phyloP scores from a whole-genome alignment of 2,329 filamentous ascomycete species.

The Pseudophaeomoniella oleicola region DNA sequence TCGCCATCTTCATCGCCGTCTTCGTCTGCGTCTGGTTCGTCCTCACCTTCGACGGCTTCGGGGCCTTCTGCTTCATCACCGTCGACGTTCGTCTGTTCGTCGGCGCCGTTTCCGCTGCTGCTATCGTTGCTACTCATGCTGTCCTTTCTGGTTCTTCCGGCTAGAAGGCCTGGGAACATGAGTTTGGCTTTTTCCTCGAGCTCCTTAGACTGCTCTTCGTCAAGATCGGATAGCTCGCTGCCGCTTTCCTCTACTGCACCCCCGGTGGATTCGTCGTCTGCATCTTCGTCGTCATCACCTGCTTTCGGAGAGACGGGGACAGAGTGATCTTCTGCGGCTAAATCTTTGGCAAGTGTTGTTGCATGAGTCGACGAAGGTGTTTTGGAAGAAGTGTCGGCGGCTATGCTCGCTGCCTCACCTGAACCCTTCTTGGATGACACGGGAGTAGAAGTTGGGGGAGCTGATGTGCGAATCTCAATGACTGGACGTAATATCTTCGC shows the following conservation, averaged over 20 bases:
- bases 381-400: neutral
- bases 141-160: slow-evolving; percentile 3
- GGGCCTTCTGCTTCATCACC: slow-evolving; percentile 16
- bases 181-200: slow-evolving; percentile 16
- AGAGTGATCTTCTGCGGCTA: slow-evolving; percentile 41
- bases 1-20: slow-evolving; percentile 9
- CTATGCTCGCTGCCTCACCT: slow-evolving; percentile 15
- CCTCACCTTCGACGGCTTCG: slow-evolving; percentile 9
- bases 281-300: slow-evolving; percentile 42
- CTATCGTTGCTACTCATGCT: slow-evolving; percentile 22
- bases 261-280: slow-evolving; percentile 18
- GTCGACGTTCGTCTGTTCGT: slow-evolving; percentile 7
- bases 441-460: neutral
- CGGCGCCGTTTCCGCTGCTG: slow-evolving; percentile 12
- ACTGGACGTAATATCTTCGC: slow-evolving; percentile 5
- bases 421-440: neutral
- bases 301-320: slow-evolving; percentile 37
- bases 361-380: slow-evolving; percentile 29
- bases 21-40: slow-evolving; percentile 19
- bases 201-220: slow-evolving; percentile 28
- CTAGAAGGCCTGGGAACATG: slow-evolving; percentile 36
- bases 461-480: slow-evolving; percentile 7
- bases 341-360: slow-evolving; percentile 33
- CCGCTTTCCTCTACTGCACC: neutral
- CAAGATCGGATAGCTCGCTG: slow-evolving; percentile 28